phyloP scores from a whole-genome alignment of 441 rosid species.

The Croton laevigatus region DNA sequence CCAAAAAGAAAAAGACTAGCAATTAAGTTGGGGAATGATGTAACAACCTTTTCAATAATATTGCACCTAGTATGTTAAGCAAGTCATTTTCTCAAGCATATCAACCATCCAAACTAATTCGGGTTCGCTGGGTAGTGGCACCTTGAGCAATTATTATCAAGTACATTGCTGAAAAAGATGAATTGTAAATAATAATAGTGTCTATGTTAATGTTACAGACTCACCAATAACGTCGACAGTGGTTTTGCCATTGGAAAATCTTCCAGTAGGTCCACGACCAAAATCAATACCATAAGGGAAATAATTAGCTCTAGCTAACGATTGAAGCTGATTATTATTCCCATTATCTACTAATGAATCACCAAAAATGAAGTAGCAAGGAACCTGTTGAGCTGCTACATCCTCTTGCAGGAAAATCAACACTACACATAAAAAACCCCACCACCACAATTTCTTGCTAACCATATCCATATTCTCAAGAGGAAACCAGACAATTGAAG shows the following conservation, averaged over 20 bases:
- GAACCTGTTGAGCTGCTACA: constrained; percentile 25
- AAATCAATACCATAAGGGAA: constrained; percentile 37
- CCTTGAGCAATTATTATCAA: no score
- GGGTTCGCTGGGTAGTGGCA: no score
- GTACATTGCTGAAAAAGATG: no score
- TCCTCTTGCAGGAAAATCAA: constrained; percentile 24
- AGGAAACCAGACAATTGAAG: neutral
- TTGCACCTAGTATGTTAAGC: no score
- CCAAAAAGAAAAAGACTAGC: neutral
- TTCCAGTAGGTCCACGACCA: constrained; percentile 29
- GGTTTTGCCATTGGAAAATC: constrained; percentile 34
- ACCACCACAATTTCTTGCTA: constrained; percentile 28
- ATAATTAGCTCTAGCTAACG: constrained; percentile 34
- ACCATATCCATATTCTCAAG: constrained; percentile 28
- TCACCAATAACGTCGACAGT: constrained; percentile 32
- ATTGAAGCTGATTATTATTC: constrained; percentile 32
- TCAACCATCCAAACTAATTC: no score
- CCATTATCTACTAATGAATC: constrained; percentile 39
- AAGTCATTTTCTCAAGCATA: no score
- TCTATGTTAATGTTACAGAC: neutral
- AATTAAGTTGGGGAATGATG: no score
- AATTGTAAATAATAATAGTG: no score
- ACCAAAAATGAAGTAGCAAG: constrained; percentile 36
- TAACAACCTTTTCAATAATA: no score
- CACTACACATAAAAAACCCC: constrained; percentile 23